Evolutionary conservation across 2,329 filamentous ascomycete genomes (phyloP), one percentile per base, ranked within the genome.

Genomic region (Hawksworthiomyces lignivorus): DNA sequence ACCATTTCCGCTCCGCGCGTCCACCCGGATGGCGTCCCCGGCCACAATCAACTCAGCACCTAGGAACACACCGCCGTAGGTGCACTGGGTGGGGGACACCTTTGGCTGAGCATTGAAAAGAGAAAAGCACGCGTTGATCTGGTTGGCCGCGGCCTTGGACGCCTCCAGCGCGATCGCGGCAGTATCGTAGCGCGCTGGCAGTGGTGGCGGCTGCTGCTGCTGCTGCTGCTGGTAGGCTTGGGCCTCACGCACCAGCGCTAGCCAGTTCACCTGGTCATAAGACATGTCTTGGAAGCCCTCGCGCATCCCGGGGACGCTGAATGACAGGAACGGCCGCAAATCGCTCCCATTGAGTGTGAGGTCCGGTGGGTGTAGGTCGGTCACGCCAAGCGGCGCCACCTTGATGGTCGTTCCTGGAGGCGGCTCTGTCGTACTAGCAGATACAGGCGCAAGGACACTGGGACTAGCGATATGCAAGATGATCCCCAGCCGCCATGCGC

Each of bases 1-100:
- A n/a, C n/a, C 87, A 89, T 63, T 24, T 24, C 24, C 28, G 5
- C 35, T 35, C 32, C 30, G 41, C 24, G 41, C 44, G 12, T 50
- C 50, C 24, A 61, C 55, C 30, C 61, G 57, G 18, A 63, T 43
- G n/a, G 59, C 53, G 46, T 63, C 61, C 19, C 56, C 53, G 18
- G 59, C 34, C 15, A 54, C 48, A 19, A 63, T 47, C 55, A 57
- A 57, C 52, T 63, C 61, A 17, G 60, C 59, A 36, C 61, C 61
- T 17, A 62, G 51, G 37, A 61, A 63, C 35, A 61, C 50, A 32
- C 60, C 61, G 22, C 50, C 52, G 41, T 54, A 62, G 19, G 43
- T 46, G 7, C 30, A 38, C 39, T 44, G 50, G 26, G 46, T 52
- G 41, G 41, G 43, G 19, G 47, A 39, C 11, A 41, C 49, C 17